These are phyloP conservation scores for Hypoxylon subgilvum DNA, from an alignment of 495 filamentous ascomycete genomes.

Conservation along the genomic window DNA sequence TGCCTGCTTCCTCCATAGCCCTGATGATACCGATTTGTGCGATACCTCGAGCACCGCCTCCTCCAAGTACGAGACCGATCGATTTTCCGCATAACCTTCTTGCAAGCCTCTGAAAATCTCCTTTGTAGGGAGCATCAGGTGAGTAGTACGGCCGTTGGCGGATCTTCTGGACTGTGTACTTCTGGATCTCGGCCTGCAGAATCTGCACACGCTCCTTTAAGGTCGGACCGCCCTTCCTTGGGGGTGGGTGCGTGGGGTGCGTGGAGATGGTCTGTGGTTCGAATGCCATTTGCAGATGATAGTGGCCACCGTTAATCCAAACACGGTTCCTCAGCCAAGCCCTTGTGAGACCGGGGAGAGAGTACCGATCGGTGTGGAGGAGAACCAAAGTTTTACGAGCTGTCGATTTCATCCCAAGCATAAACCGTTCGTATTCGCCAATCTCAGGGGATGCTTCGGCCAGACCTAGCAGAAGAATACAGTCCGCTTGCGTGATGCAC, in stretches of 20 bases:
- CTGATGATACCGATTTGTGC: constrained; percentile 91
- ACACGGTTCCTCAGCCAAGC: constrained; percentile 91
- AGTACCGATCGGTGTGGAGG: constrained; percentile 91
- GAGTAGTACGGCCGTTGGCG: constrained; percentile 88
- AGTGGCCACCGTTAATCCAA: constrained; percentile 99
- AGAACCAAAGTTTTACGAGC: constrained; percentile 92
- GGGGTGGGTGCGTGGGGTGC: constrained; percentile 76
- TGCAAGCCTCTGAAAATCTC: constrained; percentile 93
- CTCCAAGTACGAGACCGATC: constrained; percentile 90
- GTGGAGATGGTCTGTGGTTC: constrained; percentile 76
- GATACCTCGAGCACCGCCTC: constrained; percentile 90
- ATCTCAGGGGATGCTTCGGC: constrained; percentile 89
- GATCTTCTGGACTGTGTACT: constrained; percentile 88
- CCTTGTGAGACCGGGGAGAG: constrained; percentile 78
- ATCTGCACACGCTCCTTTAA: constrained; percentile 93
- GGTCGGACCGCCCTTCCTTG: constrained; percentile 79
- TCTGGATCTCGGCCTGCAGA: constrained; percentile 94
- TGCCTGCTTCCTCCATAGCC: constrained; percentile 93
- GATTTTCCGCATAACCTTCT: constrained; percentile 91
- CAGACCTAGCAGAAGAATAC: constrained; percentile 87
- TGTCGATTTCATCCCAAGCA: constrained; percentile 96
- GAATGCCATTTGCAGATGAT: constrained; percentile 96
- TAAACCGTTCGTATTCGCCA: constrained; percentile 93
- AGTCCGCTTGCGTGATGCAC: constrained; percentile 94
- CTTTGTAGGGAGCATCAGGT: constrained; percentile 89